Percentiles rank a stretch among this genome's conserved stretches.
Conservation (phyloP, 1,139 yeast species). For the Pichia sp. region DNA sequence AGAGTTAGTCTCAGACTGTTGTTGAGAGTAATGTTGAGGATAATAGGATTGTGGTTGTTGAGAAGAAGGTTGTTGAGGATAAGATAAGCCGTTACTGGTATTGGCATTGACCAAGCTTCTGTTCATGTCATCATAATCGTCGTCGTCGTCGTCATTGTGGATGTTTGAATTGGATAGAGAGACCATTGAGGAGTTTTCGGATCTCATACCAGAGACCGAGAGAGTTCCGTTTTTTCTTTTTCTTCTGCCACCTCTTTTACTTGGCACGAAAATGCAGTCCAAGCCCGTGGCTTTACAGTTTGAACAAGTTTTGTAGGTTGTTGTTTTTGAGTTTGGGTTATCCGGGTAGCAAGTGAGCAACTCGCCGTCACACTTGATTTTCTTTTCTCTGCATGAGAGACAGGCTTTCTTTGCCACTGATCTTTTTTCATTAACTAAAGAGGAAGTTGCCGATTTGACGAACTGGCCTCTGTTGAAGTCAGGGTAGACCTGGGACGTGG, state of each 20-base stretch:
- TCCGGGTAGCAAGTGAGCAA: slow-evolving; percentile 20
- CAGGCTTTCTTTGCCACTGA: slow-evolving; percentile 61
- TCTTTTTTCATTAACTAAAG: slow-evolving; percentile 30
- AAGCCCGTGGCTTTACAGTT: slow-evolving; percentile 49
- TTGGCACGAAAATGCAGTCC: slow-evolving; percentile 57
- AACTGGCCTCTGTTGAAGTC: too few species aligned
- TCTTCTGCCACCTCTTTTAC: slow-evolving; percentile 59
- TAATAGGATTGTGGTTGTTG: not conserved
- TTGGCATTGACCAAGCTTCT: not conserved
- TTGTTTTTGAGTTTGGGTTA: slow-evolving; percentile 22
- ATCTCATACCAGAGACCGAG: not conserved
- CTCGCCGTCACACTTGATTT: slow-evolving; percentile 64
- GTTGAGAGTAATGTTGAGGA: not conserved
- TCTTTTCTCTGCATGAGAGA: slow-evolving; percentile 59
- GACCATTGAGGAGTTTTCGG: slow-evolving; percentile 9
- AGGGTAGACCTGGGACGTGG: too few species aligned
- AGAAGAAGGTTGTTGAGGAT: not conserved
- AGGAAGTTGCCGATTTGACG: not conserved
- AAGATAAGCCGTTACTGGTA: too few species aligned
- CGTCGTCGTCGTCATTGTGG: not conserved
- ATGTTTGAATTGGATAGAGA: slow-evolving; percentile 4
- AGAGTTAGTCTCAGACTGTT: not conserved
- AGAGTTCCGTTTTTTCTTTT: slow-evolving; percentile 26
- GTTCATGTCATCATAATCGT: not conserved
- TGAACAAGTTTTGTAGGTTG: slow-evolving; percentile 38